Conservation (phyloP, 495 filamentous ascomycete species). For the Lasiosphaeria ovina region DNA sequence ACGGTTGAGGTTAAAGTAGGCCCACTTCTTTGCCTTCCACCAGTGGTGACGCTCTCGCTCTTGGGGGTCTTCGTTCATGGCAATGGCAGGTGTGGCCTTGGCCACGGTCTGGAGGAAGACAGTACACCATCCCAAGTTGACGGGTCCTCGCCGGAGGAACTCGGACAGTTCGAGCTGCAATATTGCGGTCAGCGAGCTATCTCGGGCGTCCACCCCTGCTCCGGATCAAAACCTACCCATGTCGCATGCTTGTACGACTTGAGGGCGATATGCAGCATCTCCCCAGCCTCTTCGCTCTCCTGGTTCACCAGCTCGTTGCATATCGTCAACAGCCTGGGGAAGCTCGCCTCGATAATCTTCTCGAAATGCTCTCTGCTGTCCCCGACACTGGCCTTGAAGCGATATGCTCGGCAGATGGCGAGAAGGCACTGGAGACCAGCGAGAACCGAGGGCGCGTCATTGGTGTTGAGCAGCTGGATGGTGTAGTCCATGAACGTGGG, state of each 20-base stretch:
- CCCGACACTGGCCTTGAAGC: slow-evolving; percentile 74
- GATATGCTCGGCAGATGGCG: slow-evolving; percentile 87
- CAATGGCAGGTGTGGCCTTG: slow-evolving; percentile 74
- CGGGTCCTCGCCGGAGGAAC: slow-evolving; percentile 70
- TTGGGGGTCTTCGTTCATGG: slow-evolving; percentile 76
- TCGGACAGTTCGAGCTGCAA: slow-evolving; percentile 79
- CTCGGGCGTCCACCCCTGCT: not conserved
- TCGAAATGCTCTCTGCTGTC: slow-evolving; percentile 85
- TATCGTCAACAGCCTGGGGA: slow-evolving; percentile 85
- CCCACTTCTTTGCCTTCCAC: slow-evolving; percentile 99
- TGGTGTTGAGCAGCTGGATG: slow-evolving; percentile 76
- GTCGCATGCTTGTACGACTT: slow-evolving; percentile 98
- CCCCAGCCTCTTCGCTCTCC: slow-evolving; percentile 86
- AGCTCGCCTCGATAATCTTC: slow-evolving; percentile 86
- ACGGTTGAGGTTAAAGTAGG: slow-evolving; percentile 93
- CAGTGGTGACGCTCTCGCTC: slow-evolving; percentile 93
- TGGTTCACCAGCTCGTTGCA: slow-evolving; percentile 86
- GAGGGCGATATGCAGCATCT: slow-evolving; percentile 91
- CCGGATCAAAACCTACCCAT: slow-evolving; percentile 63
- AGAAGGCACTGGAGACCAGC: slow-evolving; percentile 92
- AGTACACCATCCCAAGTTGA: slow-evolving; percentile 91
- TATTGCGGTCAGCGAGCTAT: slow-evolving; percentile 31
- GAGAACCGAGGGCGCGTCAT: slow-evolving; percentile 80
- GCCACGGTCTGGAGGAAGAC: slow-evolving; percentile 86
- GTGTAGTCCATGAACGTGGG: slow-evolving; percentile 90